A percentile compares a stretch with the other conserved stretches of the same genome.
phyloP scores from a whole-genome alignment of 441 rosid species.

The Erodium texanum region DNA sequence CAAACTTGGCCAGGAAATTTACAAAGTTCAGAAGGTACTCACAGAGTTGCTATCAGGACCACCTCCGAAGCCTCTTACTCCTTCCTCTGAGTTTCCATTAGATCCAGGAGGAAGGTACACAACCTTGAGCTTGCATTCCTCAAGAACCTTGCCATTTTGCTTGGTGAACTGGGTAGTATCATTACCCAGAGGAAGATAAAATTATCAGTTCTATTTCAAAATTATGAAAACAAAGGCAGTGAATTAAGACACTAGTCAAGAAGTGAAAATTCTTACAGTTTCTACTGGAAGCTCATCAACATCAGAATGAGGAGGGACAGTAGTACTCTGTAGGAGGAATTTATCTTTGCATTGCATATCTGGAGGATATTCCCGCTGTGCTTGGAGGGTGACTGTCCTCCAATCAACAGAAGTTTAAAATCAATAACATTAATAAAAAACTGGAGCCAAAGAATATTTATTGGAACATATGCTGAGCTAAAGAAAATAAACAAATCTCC shows the following conservation, averaged over 20 bases:
- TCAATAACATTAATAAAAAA: not conserved
- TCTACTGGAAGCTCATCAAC: constrained; percentile 82
- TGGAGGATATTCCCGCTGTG: constrained; percentile 66
- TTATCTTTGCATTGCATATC: constrained; percentile 97
- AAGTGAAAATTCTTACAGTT: constrained; percentile 41
- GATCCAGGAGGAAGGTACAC: constrained; percentile 42
- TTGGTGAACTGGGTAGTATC: constrained; percentile 51
- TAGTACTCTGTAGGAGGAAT: constrained; percentile 84
- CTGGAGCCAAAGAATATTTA: not conserved
- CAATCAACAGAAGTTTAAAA: constrained; percentile 12
- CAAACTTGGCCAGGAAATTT: not conserved
- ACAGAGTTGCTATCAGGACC: constrained; percentile 55
- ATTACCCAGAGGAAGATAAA: constrained; percentile 6
- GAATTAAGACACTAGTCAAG: not conserved
- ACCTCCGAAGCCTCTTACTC: constrained; percentile 35
- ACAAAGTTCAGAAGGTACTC: constrained; percentile 24
- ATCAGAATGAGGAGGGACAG: constrained; percentile 64
- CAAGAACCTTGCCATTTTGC: constrained; percentile 57
- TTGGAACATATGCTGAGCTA: not conserved
- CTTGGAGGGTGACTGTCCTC: constrained; percentile 79
- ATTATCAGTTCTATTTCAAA: constrained; percentile 3
- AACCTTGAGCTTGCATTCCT: constrained; percentile 90
- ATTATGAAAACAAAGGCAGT: not conserved
- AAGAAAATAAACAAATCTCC: not conserved
- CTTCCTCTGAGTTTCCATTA: constrained; percentile 50